Evolutionary conservation across 1,284 basidiomycete genomes (phyloP).

Genomic region (Rhodotorula sp.): DNA sequence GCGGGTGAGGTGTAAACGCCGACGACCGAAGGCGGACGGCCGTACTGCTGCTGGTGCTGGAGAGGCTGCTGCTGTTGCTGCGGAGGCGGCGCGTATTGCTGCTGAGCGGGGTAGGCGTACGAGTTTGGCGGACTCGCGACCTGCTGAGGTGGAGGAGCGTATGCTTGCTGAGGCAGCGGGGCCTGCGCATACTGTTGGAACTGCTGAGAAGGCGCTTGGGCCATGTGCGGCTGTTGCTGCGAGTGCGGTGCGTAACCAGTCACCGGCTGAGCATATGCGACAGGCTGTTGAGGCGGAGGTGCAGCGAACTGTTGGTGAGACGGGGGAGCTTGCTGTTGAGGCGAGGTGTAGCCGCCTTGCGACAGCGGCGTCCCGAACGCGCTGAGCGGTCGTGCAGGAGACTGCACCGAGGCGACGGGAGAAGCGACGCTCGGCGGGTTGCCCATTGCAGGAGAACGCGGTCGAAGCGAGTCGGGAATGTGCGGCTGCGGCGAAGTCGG

Average conservation of each 20-base stretch:
- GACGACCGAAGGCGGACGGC: constrained; percentile 41
- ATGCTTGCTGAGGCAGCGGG: background rate
- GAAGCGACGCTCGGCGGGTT: background rate
- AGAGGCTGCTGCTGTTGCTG: constrained; percentile 38
- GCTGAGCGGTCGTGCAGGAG: background rate
- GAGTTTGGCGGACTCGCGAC: background rate
- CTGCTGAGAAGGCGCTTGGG: constrained; percentile 20
- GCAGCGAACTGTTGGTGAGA: background rate
- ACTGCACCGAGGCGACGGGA: background rate
- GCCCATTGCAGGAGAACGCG: background rate
- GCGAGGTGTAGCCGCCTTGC: background rate
- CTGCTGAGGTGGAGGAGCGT: constrained; percentile 22
- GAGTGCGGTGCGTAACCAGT: background rate
- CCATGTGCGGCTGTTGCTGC: constrained; percentile 8
- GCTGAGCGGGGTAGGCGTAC: constrained; percentile 33
- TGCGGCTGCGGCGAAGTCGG: constrained; percentile 18
- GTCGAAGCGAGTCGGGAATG: constrained; percentile 23
- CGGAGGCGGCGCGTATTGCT: constrained; percentile 43
- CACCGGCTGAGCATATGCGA: background rate
- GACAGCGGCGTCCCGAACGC: background rate
- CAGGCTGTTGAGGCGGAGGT: background rate
- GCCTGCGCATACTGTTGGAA: constrained; percentile 9
- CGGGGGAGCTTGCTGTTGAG: background rate
- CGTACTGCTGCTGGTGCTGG: constrained; percentile 38
- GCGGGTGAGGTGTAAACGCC: constrained; percentile 17